A percentile compares a stretch with the other conserved stretches of the same genome.
phyloP scores from a whole-genome alignment of 352 stramenopile species.

The Lagenidium giganteum region DNA sequence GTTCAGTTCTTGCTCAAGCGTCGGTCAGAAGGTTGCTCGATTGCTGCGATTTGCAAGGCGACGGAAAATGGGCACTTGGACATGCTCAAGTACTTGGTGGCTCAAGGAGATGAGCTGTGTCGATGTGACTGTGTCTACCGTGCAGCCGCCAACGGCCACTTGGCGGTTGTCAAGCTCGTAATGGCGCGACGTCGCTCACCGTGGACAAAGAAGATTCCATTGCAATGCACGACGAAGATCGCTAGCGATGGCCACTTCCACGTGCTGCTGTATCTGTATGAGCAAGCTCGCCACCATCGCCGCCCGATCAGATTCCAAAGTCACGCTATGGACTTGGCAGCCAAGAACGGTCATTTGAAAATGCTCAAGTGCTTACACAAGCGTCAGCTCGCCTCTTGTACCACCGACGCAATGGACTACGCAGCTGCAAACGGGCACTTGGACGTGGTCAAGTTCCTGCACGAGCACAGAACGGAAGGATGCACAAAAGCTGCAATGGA shows the following conservation, averaged over 20 bases:
- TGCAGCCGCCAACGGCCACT: not conserved
- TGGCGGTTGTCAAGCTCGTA: conserved; percentile 9
- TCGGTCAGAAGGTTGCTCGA: conserved; percentile 24
- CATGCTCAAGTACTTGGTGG: conserved; percentile 17
- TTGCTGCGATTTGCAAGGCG: conserved; percentile 23
- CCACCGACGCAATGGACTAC: conserved; percentile 50
- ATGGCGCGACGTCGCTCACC: no score
- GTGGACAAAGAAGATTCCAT: no score
- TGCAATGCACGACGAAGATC: no score
- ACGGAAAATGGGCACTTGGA: conserved; percentile 20
- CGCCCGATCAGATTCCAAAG: no score
- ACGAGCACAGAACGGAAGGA: conserved; percentile 42
- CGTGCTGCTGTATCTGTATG: conserved; percentile 24
- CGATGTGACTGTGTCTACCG: no score
- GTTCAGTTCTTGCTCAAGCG: conserved; percentile 28
- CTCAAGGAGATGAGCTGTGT: no score
- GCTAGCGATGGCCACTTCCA: conserved; percentile 13
- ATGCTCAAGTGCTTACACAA: conserved; percentile 54
- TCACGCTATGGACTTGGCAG: conserved; percentile 71
- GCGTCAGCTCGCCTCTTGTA: conserved; percentile 49
- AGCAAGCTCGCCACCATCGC: no score
- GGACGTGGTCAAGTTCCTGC: conserved; percentile 51
- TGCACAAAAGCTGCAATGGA: conserved; percentile 64
- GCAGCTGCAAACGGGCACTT: conserved; percentile 51
- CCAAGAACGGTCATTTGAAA: conserved; percentile 40